Base-by-base conservation (phyloP, 1,284 basidiomycete species). In the Cryptococcus hybrid region DNA sequence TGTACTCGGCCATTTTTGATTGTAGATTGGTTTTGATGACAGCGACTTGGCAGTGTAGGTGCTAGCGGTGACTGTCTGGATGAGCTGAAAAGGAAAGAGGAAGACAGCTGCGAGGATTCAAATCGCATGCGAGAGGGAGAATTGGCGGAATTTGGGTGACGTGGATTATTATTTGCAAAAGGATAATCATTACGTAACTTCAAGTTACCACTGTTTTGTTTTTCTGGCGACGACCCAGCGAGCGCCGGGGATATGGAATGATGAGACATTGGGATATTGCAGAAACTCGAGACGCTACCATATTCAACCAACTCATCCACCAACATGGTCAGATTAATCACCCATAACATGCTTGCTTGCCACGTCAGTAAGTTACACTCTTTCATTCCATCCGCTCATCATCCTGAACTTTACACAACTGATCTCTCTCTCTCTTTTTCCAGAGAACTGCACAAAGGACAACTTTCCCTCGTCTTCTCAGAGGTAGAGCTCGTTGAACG, bases 271-370 rank as follows among this genome's bases (percentile, higher is more conserved):
- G 30, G 4, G 30, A 30, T 30, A 30, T 30, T 4, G 30, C 3
- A 30, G 30, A 30, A 30, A 3, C 4, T 30, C 3, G 30, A 30
- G 4, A 30, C 30, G 30, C 30, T 30, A 30, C 30, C 30, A 30
- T 30, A 3, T 30, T 4, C 30, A 30, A 30, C 3, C 30, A 30
- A 30, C 30, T 30, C 30, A 30, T 30, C 38, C 7, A 3, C 62
- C 57, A 75, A 65, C 54, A 95, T 94, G 91, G 92, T 95, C 70
- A 86, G 94, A 51, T 83, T 98, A 11, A 91, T 98, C 73, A 97
- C 95, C 1, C 95, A 99, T 81, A 98, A 99, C 78, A 84, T 99
- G 48, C 87, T 98, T 11, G 89, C 93, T 13, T 99, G 95, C 80
- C 93, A 97, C 71, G 93, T 87, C 58, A 92, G 76, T 78, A 62